Base-by-base conservation (phyloP, 2,329 filamentous ascomycete genomes). In the Ambrosiella beaveri region DNA sequence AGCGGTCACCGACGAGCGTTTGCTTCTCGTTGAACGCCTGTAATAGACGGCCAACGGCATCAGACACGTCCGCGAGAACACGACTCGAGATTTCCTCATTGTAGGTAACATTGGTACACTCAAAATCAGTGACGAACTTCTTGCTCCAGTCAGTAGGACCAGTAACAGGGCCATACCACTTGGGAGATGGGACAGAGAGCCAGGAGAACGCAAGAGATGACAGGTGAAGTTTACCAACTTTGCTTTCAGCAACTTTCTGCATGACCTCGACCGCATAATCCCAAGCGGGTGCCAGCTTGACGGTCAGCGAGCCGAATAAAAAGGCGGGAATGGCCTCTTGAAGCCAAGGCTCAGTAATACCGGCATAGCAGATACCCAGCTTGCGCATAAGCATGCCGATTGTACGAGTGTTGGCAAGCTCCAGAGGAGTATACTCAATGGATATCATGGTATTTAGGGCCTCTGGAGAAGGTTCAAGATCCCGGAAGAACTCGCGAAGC, bases 381-480 rank as follows among this genome's bases (percentile, higher is more conserved):
- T 88, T 89, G 52, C 91, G 85, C 57, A 96, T 78, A 62, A 91
- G 82, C 79, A 96, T 94, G 1, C 87, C 84, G 39, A 95, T 80
- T 15, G 81, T 80, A 58, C 93, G 80, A 55, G 82, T 79, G 54
- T 85, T 88, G 59, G 90, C 80, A 3, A 95, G 74, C 52, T 79
- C 80, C n/a, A 95, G 71, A 0, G 87, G 82, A 5, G 84, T 87
- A 62, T 88, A 79, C 68, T 97, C 90, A 13, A 90, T 81, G 62
- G 88, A 78, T 13, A 90, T 75, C 71, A 95, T 91, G 6, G 81
- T 66, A 2, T 70, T 66, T 15, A 71, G 57, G 36, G 64, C 64
- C 17, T 65, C 64, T 9, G 8, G 52, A 1, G 62, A 57, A 3
- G 63, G 61, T n/a, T 65, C 65, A 15, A 62, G 58, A 38, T 62